Evolutionary conservation across 225 moss, liverwort and hornwort genomes (phyloP).

Genomic region (Pleurozium schreberi): DNA sequence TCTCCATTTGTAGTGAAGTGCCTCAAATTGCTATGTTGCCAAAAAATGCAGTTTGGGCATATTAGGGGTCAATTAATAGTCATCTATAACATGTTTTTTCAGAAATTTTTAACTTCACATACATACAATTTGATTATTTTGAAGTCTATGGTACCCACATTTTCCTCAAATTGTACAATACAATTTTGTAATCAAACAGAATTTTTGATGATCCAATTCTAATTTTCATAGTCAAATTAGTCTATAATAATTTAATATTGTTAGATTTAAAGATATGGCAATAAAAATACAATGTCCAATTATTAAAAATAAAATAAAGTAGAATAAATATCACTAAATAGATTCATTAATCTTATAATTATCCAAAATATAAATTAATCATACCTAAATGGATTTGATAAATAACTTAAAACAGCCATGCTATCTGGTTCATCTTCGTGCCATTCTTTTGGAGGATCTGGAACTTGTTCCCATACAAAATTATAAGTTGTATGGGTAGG

Average conservation of each 20-base stretch:
- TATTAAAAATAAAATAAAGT: neutral
- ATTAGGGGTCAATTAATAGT: too few species aligned
- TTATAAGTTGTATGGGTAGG: constrained; percentile 52
- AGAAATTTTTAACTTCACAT: neutral
- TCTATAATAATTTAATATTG: neutral
- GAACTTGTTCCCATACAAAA: constrained; percentile 53
- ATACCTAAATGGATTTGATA: constrained; percentile 57
- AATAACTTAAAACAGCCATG: constrained; percentile 10
- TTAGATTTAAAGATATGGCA: neutral
- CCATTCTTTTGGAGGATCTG: constrained; percentile 40
- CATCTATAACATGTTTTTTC: neutral
- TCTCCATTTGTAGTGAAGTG: too few species aligned
- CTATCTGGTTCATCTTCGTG: constrained; percentile 38
- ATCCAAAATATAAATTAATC: too few species aligned
- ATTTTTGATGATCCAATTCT: neutral
- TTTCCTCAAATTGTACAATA: too few species aligned
- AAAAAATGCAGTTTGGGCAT: too few species aligned
- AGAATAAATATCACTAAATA: neutral
- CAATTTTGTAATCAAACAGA: too few species aligned
- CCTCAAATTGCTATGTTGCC: too few species aligned
- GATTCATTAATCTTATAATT: neutral
- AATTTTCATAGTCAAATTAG: neutral
- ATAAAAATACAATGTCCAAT: neutral
- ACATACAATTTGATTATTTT: neutral
- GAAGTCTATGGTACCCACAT: neutral